Evolutionary conservation across 495 filamentous ascomycete genomes (phyloP).

Genomic region (Aspergillus sparsus): DNA sequence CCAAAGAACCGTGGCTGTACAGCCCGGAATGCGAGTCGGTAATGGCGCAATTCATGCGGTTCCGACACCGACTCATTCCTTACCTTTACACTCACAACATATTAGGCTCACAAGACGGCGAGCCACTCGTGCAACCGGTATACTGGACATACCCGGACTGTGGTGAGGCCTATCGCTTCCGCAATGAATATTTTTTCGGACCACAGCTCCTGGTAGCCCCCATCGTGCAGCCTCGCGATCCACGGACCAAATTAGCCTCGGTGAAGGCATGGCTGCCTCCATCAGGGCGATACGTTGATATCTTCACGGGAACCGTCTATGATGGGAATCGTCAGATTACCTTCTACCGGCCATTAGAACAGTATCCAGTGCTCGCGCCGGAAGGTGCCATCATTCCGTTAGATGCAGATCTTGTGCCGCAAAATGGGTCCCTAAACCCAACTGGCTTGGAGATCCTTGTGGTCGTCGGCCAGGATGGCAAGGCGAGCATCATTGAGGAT

Average conservation of each 20-base stretch:
- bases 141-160: constrained; percentile 56
- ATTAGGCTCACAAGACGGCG: constrained; percentile 37
- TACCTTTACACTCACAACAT: constrained; percentile 61
- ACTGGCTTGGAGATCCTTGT: constrained; percentile 46
- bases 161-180: constrained; percentile 50
- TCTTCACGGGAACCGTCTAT: constrained; percentile 54
- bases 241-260: constrained; percentile 36
- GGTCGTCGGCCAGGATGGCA: constrained; percentile 53
- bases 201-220: constrained; percentile 54
- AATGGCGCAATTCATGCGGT: constrained; percentile 48
- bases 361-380: constrained; percentile 52
- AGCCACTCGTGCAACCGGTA: constrained; percentile 57
- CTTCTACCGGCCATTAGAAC: constrained; percentile 43
- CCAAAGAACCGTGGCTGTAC: constrained; percentile 61
- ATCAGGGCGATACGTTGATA: constrained; percentile 47
- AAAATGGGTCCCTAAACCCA: constrained; percentile 47
- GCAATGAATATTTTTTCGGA: constrained; percentile 58
- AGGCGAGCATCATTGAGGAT: constrained; percentile 45
- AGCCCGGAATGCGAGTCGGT: constrained; percentile 35
- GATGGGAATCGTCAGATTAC: constrained; percentile 50
- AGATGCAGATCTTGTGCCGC: constrained; percentile 35
- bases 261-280: constrained; percentile 54
- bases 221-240: constrained; percentile 47
- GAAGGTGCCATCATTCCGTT: constrained; percentile 58
- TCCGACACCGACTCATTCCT: constrained; percentile 56